Percentiles rank a stretch among this genome's conserved stretches.
These are phyloP conservation scores for Corymbia citriodora DNA, from an alignment of 441 rosid genomes.

Conservation along the genomic window DNA sequence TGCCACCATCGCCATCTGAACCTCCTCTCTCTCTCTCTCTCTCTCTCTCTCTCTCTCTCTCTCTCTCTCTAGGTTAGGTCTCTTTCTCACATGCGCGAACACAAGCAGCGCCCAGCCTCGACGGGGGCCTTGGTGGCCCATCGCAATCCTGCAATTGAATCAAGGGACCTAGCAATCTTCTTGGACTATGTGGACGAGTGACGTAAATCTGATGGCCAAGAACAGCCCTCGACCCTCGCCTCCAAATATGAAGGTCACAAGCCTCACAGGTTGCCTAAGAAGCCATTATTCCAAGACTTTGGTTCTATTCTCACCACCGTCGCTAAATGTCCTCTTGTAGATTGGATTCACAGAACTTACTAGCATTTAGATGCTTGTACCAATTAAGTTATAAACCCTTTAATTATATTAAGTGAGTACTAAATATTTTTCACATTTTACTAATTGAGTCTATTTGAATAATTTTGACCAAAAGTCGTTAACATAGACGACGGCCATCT, in stretches of 20 bases:
- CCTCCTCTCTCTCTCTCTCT: neutral
- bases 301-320: neutral
- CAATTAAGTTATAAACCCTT: neutral
- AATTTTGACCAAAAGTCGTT: no score
- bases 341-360: neutral
- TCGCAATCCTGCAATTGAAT: neutral
- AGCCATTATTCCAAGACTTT: neutral
- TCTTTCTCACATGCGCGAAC: neutral
- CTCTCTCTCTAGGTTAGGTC: no score
- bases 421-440: neutral
- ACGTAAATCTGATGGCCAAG: neutral
- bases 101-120: neutral
- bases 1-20: neutral
- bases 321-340: neutral
- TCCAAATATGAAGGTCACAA: neutral
- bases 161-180: neutral
- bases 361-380: neutral
- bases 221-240: neutral
- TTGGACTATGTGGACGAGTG: neutral
- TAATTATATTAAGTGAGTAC: rapidly evolving
- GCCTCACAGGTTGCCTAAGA: neutral
- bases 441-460: no score
- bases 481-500: no score
- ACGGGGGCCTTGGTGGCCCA: neutral
- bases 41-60: neutral